These are phyloP conservation scores for Exophiala bonariae DNA, from an alignment of 2,329 filamentous ascomycete species.

Conservation along the genomic window DNA sequence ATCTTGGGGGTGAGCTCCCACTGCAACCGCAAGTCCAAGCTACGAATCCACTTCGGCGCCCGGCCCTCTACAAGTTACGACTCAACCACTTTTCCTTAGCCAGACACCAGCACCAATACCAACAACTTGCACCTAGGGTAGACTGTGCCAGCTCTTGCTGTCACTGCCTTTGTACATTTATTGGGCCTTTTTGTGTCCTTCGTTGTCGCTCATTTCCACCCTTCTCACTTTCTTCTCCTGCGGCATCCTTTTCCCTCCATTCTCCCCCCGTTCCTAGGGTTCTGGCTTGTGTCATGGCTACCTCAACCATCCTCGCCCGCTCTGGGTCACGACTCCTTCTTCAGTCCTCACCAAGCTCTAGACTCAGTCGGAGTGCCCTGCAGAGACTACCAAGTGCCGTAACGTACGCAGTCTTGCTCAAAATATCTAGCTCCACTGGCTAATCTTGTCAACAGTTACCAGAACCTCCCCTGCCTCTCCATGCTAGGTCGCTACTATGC, in stretches of 20 bases:
- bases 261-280: not conserved
- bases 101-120: no score
- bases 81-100: constrained; percentile 3
- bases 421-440: not conserved
- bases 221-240: constrained; percentile 3
- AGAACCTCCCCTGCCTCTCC: constrained; percentile 51
- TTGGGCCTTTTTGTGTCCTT: constrained; percentile 1
- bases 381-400: constrained; percentile 44
- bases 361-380: constrained; percentile 44
- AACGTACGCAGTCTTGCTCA: constrained; percentile 35
- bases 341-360: constrained; percentile 36
- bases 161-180: constrained; percentile 10
- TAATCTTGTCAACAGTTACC: constrained; percentile 18
- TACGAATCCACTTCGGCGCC: not conserved
- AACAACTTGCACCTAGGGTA: constrained; percentile 13
- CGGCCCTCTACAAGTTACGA: not conserved
- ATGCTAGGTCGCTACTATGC: constrained; percentile 68
- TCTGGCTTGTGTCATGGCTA: constrained; percentile 52
- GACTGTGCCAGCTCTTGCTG: constrained; percentile 9
- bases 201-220: constrained; percentile 25
- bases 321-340: constrained; percentile 44
- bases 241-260: constrained; percentile 1
- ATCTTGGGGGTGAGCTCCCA: not conserved
- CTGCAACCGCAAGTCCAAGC: not conserved
- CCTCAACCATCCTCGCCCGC: constrained; percentile 48